Conservation (phyloP, 768 basidiomycete species). For the Leccinum pellstonianum region DNA sequence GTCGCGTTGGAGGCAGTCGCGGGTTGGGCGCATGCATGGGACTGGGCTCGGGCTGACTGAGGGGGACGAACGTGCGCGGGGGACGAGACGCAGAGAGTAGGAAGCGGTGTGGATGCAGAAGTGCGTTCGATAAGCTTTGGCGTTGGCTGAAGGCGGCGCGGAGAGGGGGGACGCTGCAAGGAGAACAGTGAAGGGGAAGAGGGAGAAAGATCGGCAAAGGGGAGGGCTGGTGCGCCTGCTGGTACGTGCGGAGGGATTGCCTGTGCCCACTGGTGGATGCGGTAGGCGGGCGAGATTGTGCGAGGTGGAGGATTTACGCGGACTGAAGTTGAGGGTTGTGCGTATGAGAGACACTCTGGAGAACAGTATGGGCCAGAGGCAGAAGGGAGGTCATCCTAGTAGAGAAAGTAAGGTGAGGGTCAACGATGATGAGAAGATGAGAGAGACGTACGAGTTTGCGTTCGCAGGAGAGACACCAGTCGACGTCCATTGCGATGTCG, state of each 20-base stretch:
- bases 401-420: neutral
- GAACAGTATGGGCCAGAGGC: slow-evolving; percentile 54
- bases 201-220: slow-evolving; percentile 24
- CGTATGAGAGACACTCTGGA: slow-evolving; percentile 38
- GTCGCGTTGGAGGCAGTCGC: slow-evolving; percentile 39
- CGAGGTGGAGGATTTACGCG: neutral
- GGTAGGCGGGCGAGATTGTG: slow-evolving; percentile 6
- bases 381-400: slow-evolving; percentile 29
- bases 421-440: neutral
- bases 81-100: slow-evolving; percentile 52
- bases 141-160: slow-evolving; percentile 28
- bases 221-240: slow-evolving; percentile 30
- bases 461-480: slow-evolving; percentile 71
- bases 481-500: slow-evolving; percentile 50
- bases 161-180: slow-evolving; percentile 18
- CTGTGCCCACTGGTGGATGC: slow-evolving; percentile 32
- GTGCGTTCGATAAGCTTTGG: slow-evolving; percentile 38
- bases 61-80: slow-evolving; percentile 32
- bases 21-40: slow-evolving; percentile 34
- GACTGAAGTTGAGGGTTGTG: slow-evolving; percentile 37
- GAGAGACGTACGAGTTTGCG: slow-evolving; percentile 49
- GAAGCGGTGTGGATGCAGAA: slow-evolving; percentile 33
- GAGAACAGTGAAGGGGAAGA: slow-evolving; percentile 3
- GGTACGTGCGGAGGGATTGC: slow-evolving; percentile 33
- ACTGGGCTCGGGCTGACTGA: slow-evolving; percentile 33